These are phyloP conservation scores for Clonostachys chloroleuca DNA, from an alignment of 2,329 filamentous ascomycete species.

Conservation along the genomic window DNA sequence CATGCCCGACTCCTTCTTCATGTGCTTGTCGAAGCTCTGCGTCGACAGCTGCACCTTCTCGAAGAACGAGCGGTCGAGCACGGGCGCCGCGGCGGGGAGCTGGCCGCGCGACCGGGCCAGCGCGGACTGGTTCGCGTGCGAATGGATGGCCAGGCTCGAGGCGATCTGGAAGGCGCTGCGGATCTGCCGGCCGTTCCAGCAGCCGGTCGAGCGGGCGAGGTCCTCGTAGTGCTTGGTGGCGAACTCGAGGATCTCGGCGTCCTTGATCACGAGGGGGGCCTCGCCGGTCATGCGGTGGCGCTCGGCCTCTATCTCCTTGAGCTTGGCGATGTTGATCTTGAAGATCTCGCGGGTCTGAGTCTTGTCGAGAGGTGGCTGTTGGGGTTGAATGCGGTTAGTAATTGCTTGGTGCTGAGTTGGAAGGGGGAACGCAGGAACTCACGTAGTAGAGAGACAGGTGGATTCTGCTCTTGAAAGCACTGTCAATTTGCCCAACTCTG, in stretches of 20 bases:
- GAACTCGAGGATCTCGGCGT: constrained; percentile 22
- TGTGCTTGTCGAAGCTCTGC: constrained; percentile 32
- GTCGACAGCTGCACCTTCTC: constrained; percentile 38
- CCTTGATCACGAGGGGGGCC: constrained; percentile 19
- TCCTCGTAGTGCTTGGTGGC: constrained; percentile 24
- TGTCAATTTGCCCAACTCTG: constrained; percentile 40
- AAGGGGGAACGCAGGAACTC: not conserved
- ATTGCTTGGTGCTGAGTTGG: not conserved
- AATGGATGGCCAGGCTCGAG: constrained; percentile 28
- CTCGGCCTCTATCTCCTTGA: constrained; percentile 27
- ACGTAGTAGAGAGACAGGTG: constrained; percentile 36
- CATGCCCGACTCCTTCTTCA: constrained; percentile 28
- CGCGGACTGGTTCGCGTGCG: constrained; percentile 20
- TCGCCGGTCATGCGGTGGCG: constrained; percentile 26
- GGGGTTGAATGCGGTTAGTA: not conserved
- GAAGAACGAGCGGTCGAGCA: constrained; percentile 28
- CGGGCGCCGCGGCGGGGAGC: constrained; percentile 23
- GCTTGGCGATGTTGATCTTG: constrained; percentile 29
- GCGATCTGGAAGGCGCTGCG: constrained; percentile 29
- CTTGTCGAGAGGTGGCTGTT: constrained; percentile 25
- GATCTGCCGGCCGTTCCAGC: constrained; percentile 32
- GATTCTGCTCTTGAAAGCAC: constrained; percentile 43
- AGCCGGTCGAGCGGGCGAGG: constrained; percentile 14
- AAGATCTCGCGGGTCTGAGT: constrained; percentile 33
- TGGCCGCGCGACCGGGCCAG: constrained; percentile 21